A percentile compares a stretch with the other conserved stretches of the same genome.
phyloP scores from a whole-genome alignment of 2,329 filamentous ascomycete species.

The Alternaria arbusti region DNA sequence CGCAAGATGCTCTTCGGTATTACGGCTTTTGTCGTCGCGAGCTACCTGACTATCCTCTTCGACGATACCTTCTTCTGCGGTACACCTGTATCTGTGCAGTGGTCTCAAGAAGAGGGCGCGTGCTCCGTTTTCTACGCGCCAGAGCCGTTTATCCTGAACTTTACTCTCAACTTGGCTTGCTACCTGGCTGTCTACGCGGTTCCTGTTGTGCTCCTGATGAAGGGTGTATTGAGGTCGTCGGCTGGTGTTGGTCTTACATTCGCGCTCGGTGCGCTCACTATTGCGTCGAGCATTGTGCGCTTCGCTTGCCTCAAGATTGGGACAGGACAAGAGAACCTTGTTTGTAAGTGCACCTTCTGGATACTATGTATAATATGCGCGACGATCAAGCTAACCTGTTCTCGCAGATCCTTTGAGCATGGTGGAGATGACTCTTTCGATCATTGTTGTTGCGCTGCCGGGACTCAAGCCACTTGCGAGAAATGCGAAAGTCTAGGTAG shows the following conservation, averaged over 20 bases:
- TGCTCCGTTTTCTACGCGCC: slow-evolving; percentile 32
- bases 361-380: fast-evolving
- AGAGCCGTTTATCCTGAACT: slow-evolving; percentile 33
- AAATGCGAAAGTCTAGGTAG: not conserved
- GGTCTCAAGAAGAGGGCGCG: slow-evolving; percentile 29
- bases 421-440: slow-evolving; percentile 31
- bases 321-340: slow-evolving; percentile 30
- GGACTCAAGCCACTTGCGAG: slow-evolving; percentile 24
- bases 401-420: slow-evolving; percentile 24
- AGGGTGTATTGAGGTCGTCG: slow-evolving; percentile 16
- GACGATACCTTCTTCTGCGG: slow-evolving; percentile 33
- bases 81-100: slow-evolving; percentile 22
- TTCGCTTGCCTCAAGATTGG: slow-evolving; percentile 27
- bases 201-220: slow-evolving; percentile 14
- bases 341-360: slow-evolving; percentile 22
- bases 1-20: slow-evolving; percentile 30
- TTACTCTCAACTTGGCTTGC: slow-evolving; percentile 29
- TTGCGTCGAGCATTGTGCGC: slow-evolving; percentile 24
- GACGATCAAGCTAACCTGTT: not conserved
- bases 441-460: slow-evolving; percentile 28
- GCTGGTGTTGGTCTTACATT: slow-evolving; percentile 24
- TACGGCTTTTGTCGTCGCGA: slow-evolving; percentile 24
- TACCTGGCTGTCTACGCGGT: slow-evolving; percentile 27
- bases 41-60: slow-evolving; percentile 29
- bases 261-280: slow-evolving; percentile 24